phyloP scores from a whole-genome alignment of 2,329 filamentous ascomycete species.

The Arachnomyces sp. region DNA sequence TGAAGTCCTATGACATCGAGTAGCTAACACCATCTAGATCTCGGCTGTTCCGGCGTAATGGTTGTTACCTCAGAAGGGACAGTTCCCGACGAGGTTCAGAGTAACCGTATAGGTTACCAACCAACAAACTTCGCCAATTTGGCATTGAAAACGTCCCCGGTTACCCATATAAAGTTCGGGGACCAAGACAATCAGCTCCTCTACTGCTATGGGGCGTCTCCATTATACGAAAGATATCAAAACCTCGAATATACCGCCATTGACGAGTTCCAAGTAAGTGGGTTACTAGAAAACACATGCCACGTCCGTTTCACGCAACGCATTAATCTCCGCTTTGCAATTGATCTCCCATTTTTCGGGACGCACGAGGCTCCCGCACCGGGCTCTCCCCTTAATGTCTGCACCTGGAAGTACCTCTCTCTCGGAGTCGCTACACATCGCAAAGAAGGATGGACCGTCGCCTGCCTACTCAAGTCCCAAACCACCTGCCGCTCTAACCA shows the following conservation, averaged over 20 bases:
- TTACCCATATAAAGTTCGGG: slow-evolving; percentile 28
- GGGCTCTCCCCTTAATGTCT: slow-evolving; percentile 13
- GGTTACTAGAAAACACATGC: slow-evolving; percentile 16
- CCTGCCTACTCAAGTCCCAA: slow-evolving; percentile 31
- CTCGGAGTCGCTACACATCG: slow-evolving; percentile 31
- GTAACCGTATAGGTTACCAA: neutral
- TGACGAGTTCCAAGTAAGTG: slow-evolving; percentile 11
- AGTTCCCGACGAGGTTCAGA: no score
- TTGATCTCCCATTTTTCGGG: slow-evolving; percentile 34
- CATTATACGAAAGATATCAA: slow-evolving; percentile 30
- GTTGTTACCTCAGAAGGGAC: no score
- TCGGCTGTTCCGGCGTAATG: no score
- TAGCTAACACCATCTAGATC: no score
- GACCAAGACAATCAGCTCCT: slow-evolving; percentile 29
- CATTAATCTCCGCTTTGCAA: slow-evolving; percentile 25
- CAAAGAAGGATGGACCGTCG: slow-evolving; percentile 24
- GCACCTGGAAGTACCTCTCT: slow-evolving; percentile 34
- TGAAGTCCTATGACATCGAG: no score
- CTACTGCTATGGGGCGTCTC: slow-evolving; percentile 24
- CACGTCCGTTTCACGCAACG: slow-evolving; percentile 18
- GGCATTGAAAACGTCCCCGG: slow-evolving; percentile 10
- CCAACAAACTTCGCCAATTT: neutral
- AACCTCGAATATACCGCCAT: slow-evolving; percentile 8
- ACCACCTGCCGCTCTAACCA: slow-evolving; percentile 17
- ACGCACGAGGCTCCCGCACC: slow-evolving; percentile 22